A percentile compares a stretch with the other conserved stretches of the same genome.
These are phyloP conservation scores for Suhomyces terraborum DNA, from an alignment of 1,139 yeast genomes.

Conservation along the genomic window DNA sequence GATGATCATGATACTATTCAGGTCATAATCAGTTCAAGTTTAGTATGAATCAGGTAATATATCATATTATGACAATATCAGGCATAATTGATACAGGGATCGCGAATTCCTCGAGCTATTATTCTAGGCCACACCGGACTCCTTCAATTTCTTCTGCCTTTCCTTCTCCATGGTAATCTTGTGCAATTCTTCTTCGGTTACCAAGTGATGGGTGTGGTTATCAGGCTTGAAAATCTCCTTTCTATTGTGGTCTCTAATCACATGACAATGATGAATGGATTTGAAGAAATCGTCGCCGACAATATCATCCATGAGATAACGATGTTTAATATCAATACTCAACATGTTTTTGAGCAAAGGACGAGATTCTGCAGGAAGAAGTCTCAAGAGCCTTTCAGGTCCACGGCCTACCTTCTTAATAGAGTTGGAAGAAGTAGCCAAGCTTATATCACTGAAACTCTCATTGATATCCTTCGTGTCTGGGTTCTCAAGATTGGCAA, in stretches of 20 bases:
- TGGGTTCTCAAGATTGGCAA: constrained; percentile 27
- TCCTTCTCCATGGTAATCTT: constrained; percentile 40
- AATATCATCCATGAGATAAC: constrained; percentile 37
- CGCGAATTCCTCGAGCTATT: neutral
- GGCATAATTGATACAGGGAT: too few species aligned
- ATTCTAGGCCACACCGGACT: constrained; percentile 11
- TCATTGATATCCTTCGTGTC: constrained; percentile 8
- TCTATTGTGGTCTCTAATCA: constrained; percentile 11
- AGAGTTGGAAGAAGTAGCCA: neutral
- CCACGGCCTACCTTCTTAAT: constrained; percentile 23
- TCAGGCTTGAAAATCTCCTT: constrained; percentile 19
- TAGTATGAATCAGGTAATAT: too few species aligned
- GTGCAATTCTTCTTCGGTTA: constrained; percentile 56
- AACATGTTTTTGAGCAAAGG: constrained; percentile 40
- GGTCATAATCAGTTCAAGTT: too few species aligned
- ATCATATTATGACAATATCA: too few species aligned
- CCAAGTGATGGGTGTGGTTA: constrained; percentile 56
- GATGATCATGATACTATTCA: too few species aligned
- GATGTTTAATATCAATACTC: constrained; percentile 28
- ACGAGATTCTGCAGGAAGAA: constrained; percentile 41
- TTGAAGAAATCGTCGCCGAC: constrained; percentile 30
- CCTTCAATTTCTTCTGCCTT: constrained; percentile 28
- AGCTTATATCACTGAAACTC: constrained; percentile 8
- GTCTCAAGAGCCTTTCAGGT: constrained; percentile 36
- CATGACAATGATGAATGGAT: constrained; percentile 34